These are phyloP conservation scores for Cladosporium sp. DNA, from an alignment of 2,329 filamentous ascomycete species.

Conservation along the genomic window DNA sequence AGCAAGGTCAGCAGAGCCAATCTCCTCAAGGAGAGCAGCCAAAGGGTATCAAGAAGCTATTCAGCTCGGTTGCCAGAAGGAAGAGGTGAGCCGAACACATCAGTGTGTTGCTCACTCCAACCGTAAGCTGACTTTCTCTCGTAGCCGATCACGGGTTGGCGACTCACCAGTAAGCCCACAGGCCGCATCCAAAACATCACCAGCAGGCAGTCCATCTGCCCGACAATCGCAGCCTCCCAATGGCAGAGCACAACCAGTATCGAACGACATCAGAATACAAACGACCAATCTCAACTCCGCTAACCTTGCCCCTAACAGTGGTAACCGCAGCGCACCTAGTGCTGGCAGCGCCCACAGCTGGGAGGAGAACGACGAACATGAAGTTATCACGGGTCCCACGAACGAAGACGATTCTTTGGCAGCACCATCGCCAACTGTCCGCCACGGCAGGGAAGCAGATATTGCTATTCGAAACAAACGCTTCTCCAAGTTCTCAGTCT, in stretches of 20 bases:
- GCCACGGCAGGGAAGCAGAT: slow-evolving; percentile 3
- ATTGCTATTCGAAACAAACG: slow-evolving; percentile 8
- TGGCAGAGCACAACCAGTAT: not conserved
- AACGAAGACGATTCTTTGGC: slow-evolving; percentile 9
- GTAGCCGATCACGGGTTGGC: slow-evolving; percentile 10
- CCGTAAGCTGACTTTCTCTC: slow-evolving; percentile 5
- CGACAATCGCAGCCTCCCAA: slow-evolving; percentile 26
- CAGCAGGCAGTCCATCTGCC: slow-evolving; percentile 13
- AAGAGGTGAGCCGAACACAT: slow-evolving; percentile 25
- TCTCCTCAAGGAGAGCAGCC: slow-evolving; percentile 15
- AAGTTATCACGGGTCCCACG: slow-evolving; percentile 10
- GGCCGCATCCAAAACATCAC: slow-evolving; percentile 15
- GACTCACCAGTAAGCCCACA: slow-evolving; percentile 15
- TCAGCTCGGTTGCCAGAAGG: slow-evolving; percentile 21
- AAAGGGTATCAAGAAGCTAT: slow-evolving; percentile 28
- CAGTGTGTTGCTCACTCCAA: not conserved
- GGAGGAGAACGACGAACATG: slow-evolving; percentile 9
- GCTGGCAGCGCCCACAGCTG: slow-evolving; percentile 4
- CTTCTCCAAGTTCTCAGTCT: slow-evolving; percentile 8
- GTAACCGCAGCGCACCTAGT: slow-evolving; percentile 5
- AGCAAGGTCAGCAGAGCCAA: slow-evolving; percentile 2
- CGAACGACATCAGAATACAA: slow-evolving; percentile 7
- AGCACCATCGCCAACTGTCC: slow-evolving; percentile 9
- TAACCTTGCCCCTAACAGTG: slow-evolving; percentile 1
- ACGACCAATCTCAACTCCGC: slow-evolving; percentile 5